Evolutionary conservation across 1,284 basidiomycete genomes (phyloP).

Genomic region (Marasmius fiardii): DNA sequence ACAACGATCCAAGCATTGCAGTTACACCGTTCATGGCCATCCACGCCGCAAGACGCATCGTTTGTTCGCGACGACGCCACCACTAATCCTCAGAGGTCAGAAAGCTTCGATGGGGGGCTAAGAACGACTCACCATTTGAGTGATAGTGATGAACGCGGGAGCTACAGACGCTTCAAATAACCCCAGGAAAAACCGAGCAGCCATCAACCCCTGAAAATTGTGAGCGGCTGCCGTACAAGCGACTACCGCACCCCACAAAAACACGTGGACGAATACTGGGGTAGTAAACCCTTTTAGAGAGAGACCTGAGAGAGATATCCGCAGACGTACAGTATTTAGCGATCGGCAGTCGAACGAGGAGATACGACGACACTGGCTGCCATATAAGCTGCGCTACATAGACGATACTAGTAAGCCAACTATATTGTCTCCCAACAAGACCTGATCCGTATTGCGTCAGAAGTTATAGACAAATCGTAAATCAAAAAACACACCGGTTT

Average conservation of each 20-base stretch:
- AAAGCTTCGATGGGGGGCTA: neutral
- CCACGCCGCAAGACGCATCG: constrained; percentile 39
- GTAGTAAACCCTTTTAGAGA: too few species aligned
- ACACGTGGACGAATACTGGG: constrained; percentile 36
- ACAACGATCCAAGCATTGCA: constrained; percentile 36
- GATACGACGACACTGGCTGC: constrained; percentile 41
- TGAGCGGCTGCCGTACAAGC: constrained; percentile 33
- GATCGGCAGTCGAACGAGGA: constrained; percentile 39
- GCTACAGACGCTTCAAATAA: constrained; percentile 43
- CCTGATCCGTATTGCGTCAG: constrained; percentile 18
- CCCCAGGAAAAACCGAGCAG: constrained; percentile 39
- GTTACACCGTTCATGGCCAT: constrained; percentile 38
- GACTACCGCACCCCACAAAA: constrained; percentile 38
- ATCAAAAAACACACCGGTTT: constrained; percentile 26
- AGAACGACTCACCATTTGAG: constrained; percentile 32
- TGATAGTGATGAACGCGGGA: constrained; percentile 41
- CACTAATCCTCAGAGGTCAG: constrained; percentile 29
- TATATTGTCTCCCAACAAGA: constrained; percentile 41
- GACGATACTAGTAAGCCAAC: constrained; percentile 42
- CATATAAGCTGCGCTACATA: constrained; percentile 44
- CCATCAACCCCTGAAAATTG: constrained; percentile 36
- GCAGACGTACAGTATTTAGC: constrained; percentile 33
- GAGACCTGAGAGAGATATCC: neutral
- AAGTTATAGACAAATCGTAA: neutral
- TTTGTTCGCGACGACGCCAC: constrained; percentile 44